phyloP scores from a whole-genome alignment of 306 rosid genomes.

The Fagus crenata region DNA sequence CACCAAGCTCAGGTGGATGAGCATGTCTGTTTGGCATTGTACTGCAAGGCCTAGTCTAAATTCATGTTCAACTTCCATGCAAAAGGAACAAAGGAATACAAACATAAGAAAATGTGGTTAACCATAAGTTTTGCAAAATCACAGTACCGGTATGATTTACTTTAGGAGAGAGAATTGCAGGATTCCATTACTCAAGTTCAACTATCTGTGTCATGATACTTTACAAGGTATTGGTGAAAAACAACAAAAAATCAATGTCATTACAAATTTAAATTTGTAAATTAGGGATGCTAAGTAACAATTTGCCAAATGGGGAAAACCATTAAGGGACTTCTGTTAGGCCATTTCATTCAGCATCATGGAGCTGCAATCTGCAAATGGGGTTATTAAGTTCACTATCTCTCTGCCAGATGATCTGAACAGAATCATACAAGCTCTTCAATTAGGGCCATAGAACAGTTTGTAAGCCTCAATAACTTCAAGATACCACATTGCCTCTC shows the following conservation, averaged over 20 bases:
- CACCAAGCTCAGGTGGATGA: too few species aligned
- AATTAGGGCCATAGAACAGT: slow-evolving; percentile 66
- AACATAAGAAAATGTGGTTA: background rate
- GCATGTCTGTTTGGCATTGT: background rate
- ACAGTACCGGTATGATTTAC: background rate
- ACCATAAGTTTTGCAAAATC: background rate
- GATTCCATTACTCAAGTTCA: background rate
- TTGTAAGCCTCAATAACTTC: slow-evolving; percentile 88
- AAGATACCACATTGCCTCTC: slow-evolving; percentile 93
- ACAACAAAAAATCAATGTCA: background rate
- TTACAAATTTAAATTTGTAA: background rate
- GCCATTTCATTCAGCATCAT: background rate
- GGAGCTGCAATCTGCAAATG: background rate
- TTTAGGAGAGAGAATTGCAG: background rate
- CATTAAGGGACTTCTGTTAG: background rate
- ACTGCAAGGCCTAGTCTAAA: background rate
- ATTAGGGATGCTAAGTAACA: background rate
- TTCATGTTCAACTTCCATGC: background rate
- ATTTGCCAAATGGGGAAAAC: background rate
- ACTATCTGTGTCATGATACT: background rate
- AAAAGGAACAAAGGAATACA: background rate
- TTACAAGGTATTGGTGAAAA: background rate
- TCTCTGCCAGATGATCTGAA: background rate
- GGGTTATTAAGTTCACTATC: background rate
- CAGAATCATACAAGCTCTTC: slow-evolving; percentile 44